Evolutionary conservation across 2,329 filamentous ascomycete species (phyloP).

Genomic region (Harringtonia aguacate): DNA sequence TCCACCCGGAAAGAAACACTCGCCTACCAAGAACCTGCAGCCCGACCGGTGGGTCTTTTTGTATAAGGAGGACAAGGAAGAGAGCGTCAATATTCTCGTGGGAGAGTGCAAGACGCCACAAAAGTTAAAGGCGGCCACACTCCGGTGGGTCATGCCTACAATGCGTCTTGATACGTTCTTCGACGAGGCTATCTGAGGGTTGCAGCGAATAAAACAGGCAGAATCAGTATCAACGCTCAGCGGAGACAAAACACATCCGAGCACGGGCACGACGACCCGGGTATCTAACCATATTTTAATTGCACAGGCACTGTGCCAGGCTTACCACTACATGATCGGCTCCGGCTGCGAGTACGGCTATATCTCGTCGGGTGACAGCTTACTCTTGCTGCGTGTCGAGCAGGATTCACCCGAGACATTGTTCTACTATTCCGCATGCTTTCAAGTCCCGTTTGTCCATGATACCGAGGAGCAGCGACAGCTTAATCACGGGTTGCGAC

Average conservation of each 20-base stretch:
- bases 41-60: slow-evolving; percentile 3
- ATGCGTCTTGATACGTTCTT: background rate
- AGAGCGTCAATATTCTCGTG: background rate
- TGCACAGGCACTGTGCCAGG: slow-evolving; percentile 5
- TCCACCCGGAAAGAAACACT: background rate
- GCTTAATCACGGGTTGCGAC: no score
- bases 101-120: slow-evolving; percentile 5
- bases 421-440: slow-evolving; percentile 3
- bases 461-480: no score
- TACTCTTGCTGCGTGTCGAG: slow-evolving; percentile 4
- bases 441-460: background rate
- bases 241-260: background rate
- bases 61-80: background rate
- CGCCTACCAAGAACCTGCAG: background rate
- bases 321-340: slow-evolving; percentile 7
- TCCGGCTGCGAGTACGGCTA: slow-evolving; percentile 7
- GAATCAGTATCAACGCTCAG: background rate
- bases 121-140: background rate
- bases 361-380: slow-evolving; percentile 6
- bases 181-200: background rate
- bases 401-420: slow-evolving; percentile 3
- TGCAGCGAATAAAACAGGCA: background rate
- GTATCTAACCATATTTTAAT: background rate
- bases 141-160: background rate
- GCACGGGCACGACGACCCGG: background rate